Base-by-base conservation (phyloP, 192 early-diverging fungal species). In the Phlyctochytrium bullatum region DNA sequence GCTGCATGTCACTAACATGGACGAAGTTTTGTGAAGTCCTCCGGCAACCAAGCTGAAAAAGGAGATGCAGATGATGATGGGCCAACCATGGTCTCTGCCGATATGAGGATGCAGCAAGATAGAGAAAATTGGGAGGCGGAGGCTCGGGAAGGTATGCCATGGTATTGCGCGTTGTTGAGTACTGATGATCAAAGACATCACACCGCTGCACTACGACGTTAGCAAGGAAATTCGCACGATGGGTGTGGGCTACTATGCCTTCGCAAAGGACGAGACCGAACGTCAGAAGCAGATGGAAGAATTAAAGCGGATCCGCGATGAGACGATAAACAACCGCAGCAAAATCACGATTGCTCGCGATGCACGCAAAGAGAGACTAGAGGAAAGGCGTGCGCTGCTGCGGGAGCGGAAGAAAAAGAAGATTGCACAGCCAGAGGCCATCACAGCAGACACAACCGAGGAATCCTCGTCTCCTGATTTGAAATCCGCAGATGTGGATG, bases 181-280 rank as follows among this genome's bases (percentile, higher is more conserved):
- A n/a, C n/a, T n/a, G n/a, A n/a, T 47, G 28, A 36, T 14, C 31
- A 14, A 23, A 17, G 52, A 3, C 60, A 30, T 52, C 12, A 52
- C 28, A 36, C 52, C 69, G 27, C 25, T 25, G 20, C 80, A 83
- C 71, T 86, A 74, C 61, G 74, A 85, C 61, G 62, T 78, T 34
- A 62, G 65, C 20, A 63, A 59, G 30, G 90, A 91, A 66, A 75
- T 83, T 32, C 72, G 90, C 59, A 86, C 85, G 29, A 78, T 83
- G 34, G 90, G 89, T 59, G 86, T 84, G 1, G 89, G 85, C 0
- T 89, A 86, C 65, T 91, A 90, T 68, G 76, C 75, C 0, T 90
- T 91, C 36, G 85, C 88, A 2, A 76, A 85, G 66, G 78, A 88
- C 30, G 88, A 88, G 52, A 74, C 80, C 2, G 82, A 82, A 29